These are phyloP conservation scores for Populus hybrid DNA, from an alignment of 441 rosid genomes.

Conservation along the genomic window DNA sequence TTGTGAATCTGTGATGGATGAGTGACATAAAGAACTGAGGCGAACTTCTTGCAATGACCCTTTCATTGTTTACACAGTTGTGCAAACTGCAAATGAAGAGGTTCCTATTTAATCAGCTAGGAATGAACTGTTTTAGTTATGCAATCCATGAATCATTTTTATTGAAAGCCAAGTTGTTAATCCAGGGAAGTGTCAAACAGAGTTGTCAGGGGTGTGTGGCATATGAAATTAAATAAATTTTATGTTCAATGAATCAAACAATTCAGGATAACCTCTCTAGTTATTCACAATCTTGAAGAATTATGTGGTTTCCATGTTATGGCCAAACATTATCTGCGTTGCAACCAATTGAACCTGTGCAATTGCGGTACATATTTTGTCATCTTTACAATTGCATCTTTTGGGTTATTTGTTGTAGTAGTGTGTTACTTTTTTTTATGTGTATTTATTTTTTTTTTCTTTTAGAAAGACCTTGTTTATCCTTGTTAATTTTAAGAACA, in stretches of 20 bases:
- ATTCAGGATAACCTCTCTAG: no score
- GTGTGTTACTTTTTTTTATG: no score
- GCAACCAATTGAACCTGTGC: neutral
- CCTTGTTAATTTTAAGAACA: neutral
- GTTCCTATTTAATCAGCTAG: neutral
- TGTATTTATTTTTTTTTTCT: no score
- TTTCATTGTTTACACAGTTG: neutral
- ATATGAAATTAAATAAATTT: no score
- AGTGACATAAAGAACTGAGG: neutral
- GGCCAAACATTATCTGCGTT: neutral
- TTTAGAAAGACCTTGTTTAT: neutral
- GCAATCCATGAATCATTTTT: neutral
- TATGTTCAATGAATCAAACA: no score
- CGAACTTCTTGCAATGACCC: neutral
- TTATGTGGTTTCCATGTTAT: no score
- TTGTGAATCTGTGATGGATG: no score
- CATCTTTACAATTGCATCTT: neutral
- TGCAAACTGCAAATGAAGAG: neutral
- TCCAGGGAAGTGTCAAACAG: no score
- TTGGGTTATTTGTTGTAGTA: no score
- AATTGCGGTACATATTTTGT: neutral
- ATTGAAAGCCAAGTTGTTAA: neutral
- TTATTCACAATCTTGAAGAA: no score
- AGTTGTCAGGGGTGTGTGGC: no score
- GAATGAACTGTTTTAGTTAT: neutral